Conservation (phyloP, 306 rosid species). For the Glycine soja region DNA sequence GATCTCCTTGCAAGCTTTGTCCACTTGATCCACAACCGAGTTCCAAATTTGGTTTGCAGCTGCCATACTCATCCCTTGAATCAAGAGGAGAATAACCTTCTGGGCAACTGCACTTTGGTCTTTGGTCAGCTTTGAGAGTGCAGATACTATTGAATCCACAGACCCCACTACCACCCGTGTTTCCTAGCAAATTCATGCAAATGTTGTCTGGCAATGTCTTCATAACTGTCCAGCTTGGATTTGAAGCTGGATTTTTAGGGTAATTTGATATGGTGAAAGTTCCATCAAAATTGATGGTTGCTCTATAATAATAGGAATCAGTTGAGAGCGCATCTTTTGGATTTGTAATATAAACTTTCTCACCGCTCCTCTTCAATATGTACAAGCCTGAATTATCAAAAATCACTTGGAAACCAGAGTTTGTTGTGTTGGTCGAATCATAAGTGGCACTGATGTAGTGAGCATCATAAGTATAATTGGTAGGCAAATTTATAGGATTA, state of each 20-base stretch:
- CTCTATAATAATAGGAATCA: conserved; percentile 31
- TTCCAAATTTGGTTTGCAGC: conserved; percentile 37
- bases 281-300: conserved; percentile 60
- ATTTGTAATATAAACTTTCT: neutral
- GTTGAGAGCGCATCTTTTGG: neutral
- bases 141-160: conserved; percentile 65
- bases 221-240: conserved; percentile 24
- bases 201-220: conserved; percentile 37
- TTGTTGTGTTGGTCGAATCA: neutral
- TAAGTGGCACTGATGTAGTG: neutral
- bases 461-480: conserved; percentile 20
- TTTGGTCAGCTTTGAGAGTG: neutral
- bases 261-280: conserved; percentile 47
- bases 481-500: conserved; percentile 46
- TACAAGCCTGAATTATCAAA: conserved; percentile 54
- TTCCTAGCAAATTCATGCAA: neutral
- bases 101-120: conserved; percentile 35
- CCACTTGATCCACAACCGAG: conserved; percentile 4
- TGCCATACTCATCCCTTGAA: conserved; percentile 20
- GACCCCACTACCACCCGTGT: conserved; percentile 28
- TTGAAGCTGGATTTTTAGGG: conserved; percentile 18
- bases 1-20: neutral
- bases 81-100: conserved; percentile 39
- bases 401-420: conserved; percentile 44
- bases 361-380: conserved; percentile 38